Percentiles rank a stretch among this genome's conserved stretches.
Evolutionary conservation across 495 filamentous ascomycete genomes (phyloP).

Genomic region (Aspergillus hancockii): DNA sequence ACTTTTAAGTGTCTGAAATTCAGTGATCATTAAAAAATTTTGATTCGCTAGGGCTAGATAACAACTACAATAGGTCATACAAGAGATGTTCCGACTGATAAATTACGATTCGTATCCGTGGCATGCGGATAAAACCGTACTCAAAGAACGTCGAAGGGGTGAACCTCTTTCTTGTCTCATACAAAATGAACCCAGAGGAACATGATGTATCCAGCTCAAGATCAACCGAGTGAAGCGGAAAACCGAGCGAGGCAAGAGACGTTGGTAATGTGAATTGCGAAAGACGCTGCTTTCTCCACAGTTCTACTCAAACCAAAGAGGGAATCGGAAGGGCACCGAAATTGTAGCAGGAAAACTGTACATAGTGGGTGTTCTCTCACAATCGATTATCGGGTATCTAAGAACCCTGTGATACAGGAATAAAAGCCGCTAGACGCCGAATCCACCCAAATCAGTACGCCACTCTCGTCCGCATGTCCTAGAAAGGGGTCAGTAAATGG

Average conservation of each 20-base stretch:
- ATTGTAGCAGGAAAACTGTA: slow-evolving; percentile 5
- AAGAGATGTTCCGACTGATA: slow-evolving; percentile 48
- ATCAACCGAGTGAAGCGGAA: slow-evolving; percentile 47
- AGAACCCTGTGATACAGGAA: slow-evolving; percentile 24
- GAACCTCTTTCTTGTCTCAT: slow-evolving; percentile 53
- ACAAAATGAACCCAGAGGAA: slow-evolving; percentile 26
- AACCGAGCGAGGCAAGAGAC: slow-evolving; percentile 62
- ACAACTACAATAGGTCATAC: not conserved
- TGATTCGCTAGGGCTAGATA: not conserved
- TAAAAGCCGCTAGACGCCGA: slow-evolving; percentile 29
- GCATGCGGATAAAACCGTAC: slow-evolving; percentile 49
- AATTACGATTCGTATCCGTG: slow-evolving; percentile 53
- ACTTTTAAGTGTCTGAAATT: no score
- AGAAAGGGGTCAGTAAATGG: slow-evolving; percentile 20
- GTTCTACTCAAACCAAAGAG: not conserved
- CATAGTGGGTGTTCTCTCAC: slow-evolving; percentile 13
- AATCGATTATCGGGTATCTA: slow-evolving; percentile 29
- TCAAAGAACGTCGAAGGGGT: slow-evolving; percentile 53
- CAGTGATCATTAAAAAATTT: not conserved
- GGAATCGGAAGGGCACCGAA: not conserved
- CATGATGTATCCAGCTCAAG: slow-evolving; percentile 58
- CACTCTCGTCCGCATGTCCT: slow-evolving; percentile 88
- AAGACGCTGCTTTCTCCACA: slow-evolving; percentile 2
- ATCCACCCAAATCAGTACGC: slow-evolving; percentile 61
- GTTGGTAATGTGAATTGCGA: not conserved